These are phyloP conservation scores for Yamadazyma dushanensis DNA, from an alignment of 1,139 yeast genomes.

Conservation along the genomic window DNA sequence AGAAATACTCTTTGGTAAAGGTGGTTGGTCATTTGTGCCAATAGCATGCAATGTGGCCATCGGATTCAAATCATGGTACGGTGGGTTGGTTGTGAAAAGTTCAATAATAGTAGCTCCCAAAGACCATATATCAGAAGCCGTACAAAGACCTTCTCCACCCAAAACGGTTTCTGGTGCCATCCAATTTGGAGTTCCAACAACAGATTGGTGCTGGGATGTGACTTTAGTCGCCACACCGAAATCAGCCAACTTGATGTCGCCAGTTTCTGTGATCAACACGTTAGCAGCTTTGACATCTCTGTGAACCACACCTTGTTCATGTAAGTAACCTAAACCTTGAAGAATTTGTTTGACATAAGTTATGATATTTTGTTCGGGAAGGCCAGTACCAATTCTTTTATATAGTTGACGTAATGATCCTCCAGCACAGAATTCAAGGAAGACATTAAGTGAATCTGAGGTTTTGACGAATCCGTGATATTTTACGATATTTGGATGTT, in stretches of 20 bases:
- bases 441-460: slow-evolving; percentile 63
- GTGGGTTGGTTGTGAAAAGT: slow-evolving; percentile 82
- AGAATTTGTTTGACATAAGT: slow-evolving; percentile 69
- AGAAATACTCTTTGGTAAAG: slow-evolving; percentile 65
- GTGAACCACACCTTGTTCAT: slow-evolving; percentile 72
- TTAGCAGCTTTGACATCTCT: slow-evolving; percentile 82
- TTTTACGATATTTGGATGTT: slow-evolving; percentile 84
- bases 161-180: slow-evolving; percentile 82
- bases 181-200: slow-evolving; percentile 79
- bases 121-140: slow-evolving; percentile 92
- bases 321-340: slow-evolving; percentile 68
- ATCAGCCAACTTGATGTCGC: slow-evolving; percentile 70
- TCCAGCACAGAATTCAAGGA: slow-evolving; percentile 74
- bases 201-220: slow-evolving; percentile 41
- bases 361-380: slow-evolving; percentile 63
- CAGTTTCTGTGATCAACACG: slow-evolving; percentile 59
- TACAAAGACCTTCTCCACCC: slow-evolving; percentile 81
- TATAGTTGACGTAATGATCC: slow-evolving; percentile 80
- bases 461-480: slow-evolving; percentile 86
- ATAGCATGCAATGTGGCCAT: slow-evolving; percentile 93
- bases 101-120: slow-evolving; percentile 93
- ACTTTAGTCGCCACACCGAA: slow-evolving; percentile 74
- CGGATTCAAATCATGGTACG: slow-evolving; percentile 77
- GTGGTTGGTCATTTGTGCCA: slow-evolving; percentile 81
- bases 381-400: slow-evolving; percentile 49